These are phyloP conservation scores for Cyclotella atomus DNA, from an alignment of 108 stramenopile species.

Conservation along the genomic window DNA sequence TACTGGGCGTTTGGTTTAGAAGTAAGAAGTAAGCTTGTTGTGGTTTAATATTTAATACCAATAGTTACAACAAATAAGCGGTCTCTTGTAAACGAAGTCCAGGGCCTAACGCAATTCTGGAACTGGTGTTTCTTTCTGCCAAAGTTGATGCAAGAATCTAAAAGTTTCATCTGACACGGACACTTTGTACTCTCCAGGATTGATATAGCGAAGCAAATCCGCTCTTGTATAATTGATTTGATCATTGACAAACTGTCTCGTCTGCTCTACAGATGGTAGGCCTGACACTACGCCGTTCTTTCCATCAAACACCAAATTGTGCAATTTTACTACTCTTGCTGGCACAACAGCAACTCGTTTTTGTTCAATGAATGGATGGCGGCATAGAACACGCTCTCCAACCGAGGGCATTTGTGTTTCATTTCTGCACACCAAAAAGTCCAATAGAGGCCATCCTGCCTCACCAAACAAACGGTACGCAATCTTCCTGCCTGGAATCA, in stretches of 20 bases:
- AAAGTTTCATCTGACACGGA: constrained; percentile 82
- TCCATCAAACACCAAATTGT: constrained; percentile 87
- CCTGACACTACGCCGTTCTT: constrained; percentile 44
- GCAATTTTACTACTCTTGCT: constrained; percentile 70
- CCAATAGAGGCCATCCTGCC: constrained; percentile 79
- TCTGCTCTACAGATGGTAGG: constrained; percentile 24
- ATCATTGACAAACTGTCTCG: constrained; percentile 55
- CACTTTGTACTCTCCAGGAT: constrained; percentile 92
- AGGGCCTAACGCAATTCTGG: constrained; percentile 54
- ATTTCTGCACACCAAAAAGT: constrained; percentile 75
- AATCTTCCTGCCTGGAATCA: constrained; percentile 84
- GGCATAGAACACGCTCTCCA: constrained; percentile 77
- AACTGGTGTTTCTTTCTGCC: constrained; percentile 86
- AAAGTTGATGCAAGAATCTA: constrained; percentile 86
- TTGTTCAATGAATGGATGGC: constrained; percentile 90
- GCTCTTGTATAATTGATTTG: constrained; percentile 73
- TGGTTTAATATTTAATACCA: no score
- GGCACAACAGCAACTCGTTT: constrained; percentile 89
- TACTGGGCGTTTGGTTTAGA: no score
- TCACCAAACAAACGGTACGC: constrained; percentile 90
- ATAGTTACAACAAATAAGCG: no score
- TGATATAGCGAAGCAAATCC: constrained; percentile 79
- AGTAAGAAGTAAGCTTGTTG: no score
- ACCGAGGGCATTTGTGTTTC: constrained; percentile 65
- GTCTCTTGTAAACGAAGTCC: no score